Evolutionary conservation across 2,329 filamentous ascomycete genomes (phyloP).

Genomic region (Aspergillus tubingensis): DNA sequence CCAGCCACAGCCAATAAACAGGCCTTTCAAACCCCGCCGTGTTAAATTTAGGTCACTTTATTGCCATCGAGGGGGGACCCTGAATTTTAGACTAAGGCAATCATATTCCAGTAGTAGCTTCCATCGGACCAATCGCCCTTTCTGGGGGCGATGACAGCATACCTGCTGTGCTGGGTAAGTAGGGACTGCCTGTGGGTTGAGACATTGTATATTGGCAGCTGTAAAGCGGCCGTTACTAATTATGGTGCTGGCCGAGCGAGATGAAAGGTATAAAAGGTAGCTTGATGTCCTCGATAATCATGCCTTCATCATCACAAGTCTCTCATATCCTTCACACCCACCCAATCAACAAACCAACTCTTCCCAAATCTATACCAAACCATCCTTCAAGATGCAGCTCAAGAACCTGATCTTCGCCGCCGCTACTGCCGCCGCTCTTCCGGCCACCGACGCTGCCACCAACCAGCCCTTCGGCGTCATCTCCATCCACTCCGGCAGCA

Average conservation of each 20-base stretch:
- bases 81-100: neutral
- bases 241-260: neutral
- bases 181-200: neutral
- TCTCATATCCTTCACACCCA: neutral
- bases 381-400: slow-evolving; percentile 31
- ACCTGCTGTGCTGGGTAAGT: neutral
- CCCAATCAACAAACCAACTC: neutral
- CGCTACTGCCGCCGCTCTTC: slow-evolving; percentile 29
- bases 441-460: slow-evolving; percentile 18
- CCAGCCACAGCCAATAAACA: neutral
- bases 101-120: neutral
- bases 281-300: neutral
- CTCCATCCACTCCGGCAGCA: slow-evolving; percentile 53
- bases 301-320: neutral
- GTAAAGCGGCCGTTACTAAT: neutral
- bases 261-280: neutral
- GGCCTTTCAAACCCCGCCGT: neutral
- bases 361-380: neutral
- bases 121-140: neutral
- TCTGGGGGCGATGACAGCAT: neutral
- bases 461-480: slow-evolving; percentile 51
- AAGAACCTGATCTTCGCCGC: slow-evolving; percentile 31
- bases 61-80: neutral
- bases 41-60: neutral
- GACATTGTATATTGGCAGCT: neutral